phyloP scores from a whole-genome alignment of 2,329 filamentous ascomycete genomes.

The Neofusicoccum parvum region DNA sequence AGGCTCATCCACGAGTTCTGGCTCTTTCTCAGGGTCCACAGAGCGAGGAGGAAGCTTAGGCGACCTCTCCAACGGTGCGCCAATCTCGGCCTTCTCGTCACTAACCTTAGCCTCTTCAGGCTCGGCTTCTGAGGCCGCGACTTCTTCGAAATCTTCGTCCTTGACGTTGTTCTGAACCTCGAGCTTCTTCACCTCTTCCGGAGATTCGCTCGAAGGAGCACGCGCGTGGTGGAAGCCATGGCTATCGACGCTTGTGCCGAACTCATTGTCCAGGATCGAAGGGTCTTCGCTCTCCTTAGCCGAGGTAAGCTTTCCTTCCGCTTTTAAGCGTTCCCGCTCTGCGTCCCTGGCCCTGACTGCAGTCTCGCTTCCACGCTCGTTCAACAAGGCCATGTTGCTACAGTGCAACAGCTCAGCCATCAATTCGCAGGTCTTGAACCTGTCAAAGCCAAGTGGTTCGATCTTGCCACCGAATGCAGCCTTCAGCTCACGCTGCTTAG shows the following conservation, averaged over 20 bases:
- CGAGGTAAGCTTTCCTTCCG: conserved; percentile 71
- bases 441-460: conserved; percentile 92
- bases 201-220: conserved; percentile 52
- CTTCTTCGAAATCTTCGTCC: conserved; percentile 93
- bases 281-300: conserved; percentile 58
- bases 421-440: conserved; percentile 97
- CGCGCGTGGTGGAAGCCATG: conserved; percentile 55
- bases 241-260: conserved; percentile 55
- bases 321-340: conserved; percentile 77
- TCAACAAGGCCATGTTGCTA: conserved; percentile 96
- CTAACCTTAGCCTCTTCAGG: conserved; percentile 60
- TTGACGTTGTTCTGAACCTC: conserved; percentile 82
- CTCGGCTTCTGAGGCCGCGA: conserved; percentile 68
- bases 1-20: conserved; percentile 12
- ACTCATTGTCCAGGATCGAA: conserved; percentile 50
- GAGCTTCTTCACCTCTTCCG: conserved; percentile 69
- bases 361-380: conserved; percentile 86
- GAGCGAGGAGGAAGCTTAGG: conserved; percentile 54
- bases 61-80: conserved; percentile 39
- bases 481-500: conserved; percentile 72
- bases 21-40: conserved; percentile 19
- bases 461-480: conserved; percentile 91
- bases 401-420: conserved; percentile 98
- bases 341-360: conserved; percentile 78
- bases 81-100: conserved; percentile 54